These are phyloP conservation scores for Aureobasidium subglaciale DNA, from an alignment of 2,329 filamentous ascomycete species.

Conservation along the genomic window DNA sequence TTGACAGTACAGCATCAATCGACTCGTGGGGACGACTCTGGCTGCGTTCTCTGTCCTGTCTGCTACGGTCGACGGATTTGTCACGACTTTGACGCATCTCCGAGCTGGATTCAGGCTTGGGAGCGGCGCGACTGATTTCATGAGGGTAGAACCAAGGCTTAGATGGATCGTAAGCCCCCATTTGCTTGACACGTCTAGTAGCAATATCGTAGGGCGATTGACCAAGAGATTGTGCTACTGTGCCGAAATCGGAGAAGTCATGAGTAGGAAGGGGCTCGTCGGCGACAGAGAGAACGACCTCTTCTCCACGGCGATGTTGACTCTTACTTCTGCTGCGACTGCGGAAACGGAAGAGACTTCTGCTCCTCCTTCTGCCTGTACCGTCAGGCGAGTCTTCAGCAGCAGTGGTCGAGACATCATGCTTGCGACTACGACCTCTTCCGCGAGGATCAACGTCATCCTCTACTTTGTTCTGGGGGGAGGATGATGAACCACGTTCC, in stretches of 20 bases:
- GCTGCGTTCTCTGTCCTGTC: neutral
- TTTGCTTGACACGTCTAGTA: slow-evolving; percentile 19
- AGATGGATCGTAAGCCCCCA: slow-evolving; percentile 11
- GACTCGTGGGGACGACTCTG: slow-evolving; percentile 4
- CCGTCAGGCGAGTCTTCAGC: slow-evolving; percentile 1
- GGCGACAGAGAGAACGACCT: slow-evolving; percentile 14
- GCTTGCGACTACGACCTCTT: slow-evolving; percentile 9
- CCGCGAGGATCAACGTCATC: slow-evolving; percentile 3
- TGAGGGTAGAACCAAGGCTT: slow-evolving; percentile 12
- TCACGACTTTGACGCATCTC: slow-evolving; percentile 6
- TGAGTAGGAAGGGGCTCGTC: slow-evolving; percentile 19
- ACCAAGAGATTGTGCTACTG: slow-evolving; percentile 36
- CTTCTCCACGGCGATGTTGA: slow-evolving; percentile 9
- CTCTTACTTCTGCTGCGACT: slow-evolving; percentile 24
- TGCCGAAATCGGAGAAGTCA: slow-evolving; percentile 32
- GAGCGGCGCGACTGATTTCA: slow-evolving; percentile 11
- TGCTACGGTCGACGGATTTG: neutral
- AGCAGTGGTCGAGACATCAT: neutral
- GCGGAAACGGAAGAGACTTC: slow-evolving; percentile 16
- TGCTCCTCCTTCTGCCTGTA: slow-evolving; percentile 18
- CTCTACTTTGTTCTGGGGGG: neutral
- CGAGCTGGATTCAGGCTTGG: slow-evolving; percentile 4
- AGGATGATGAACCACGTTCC: neutral
- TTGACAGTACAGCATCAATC: neutral
- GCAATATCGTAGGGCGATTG: slow-evolving; percentile 39